Evolutionary conservation across 768 basidiomycete species (phyloP).

Genomic region (Lentinus tigrinus): DNA sequence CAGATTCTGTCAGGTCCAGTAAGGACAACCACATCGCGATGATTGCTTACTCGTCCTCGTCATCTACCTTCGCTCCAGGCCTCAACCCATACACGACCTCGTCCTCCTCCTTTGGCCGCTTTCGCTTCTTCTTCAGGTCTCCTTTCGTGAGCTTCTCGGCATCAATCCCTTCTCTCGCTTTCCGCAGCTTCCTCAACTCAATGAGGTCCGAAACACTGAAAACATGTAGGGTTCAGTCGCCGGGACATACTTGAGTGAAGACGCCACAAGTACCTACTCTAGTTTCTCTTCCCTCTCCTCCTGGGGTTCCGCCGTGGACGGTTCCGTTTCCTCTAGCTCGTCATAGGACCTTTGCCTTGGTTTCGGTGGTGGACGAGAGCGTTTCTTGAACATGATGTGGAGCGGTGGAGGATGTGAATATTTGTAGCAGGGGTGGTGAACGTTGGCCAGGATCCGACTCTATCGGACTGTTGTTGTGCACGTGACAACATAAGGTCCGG

Average conservation of each 20-base stretch:
- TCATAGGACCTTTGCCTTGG: conserved; percentile 51
- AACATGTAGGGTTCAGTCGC: conserved; percentile 9
- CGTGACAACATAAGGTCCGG: too few relatives aligned
- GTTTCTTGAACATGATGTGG: conserved; percentile 66
- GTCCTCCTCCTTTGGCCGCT: conserved; percentile 42
- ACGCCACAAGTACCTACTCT: conserved; percentile 18
- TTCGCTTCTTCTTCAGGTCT: conserved; percentile 71
- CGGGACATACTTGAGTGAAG: not conserved
- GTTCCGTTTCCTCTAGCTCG: conserved; percentile 21
- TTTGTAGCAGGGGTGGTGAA: not conserved
- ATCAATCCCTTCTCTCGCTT: conserved; percentile 80
- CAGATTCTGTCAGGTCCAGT: not conserved
- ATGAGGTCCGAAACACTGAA: conserved; percentile 78
- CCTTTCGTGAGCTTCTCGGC: conserved; percentile 81
- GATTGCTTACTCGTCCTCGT: conserved; percentile 61
- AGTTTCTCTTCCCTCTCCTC: conserved; percentile 21
- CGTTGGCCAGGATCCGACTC: not conserved
- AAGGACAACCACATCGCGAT: not conserved
- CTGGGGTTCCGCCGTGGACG: conserved; percentile 33
- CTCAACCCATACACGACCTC: conserved; percentile 55
- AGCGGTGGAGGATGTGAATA: not conserved
- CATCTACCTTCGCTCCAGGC: conserved; percentile 39
- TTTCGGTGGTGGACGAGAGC: conserved; percentile 61
- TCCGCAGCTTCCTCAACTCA: conserved; percentile 76
- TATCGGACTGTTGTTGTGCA: not conserved